phyloP scores from a whole-genome alignment of 257 asterid genomes.

The Mitragyna speciosa region DNA sequence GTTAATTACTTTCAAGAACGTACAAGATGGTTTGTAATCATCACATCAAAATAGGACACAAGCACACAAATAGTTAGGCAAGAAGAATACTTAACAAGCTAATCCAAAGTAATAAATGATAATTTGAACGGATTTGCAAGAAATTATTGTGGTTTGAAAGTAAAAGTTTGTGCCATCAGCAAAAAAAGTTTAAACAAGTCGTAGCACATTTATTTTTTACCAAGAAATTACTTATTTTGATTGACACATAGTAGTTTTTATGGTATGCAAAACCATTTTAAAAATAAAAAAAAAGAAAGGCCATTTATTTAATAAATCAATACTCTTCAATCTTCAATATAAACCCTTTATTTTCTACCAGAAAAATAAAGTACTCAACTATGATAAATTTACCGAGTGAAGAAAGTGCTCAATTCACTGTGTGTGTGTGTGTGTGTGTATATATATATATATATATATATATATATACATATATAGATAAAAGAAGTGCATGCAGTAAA shows the following conservation, averaged over 20 bases:
- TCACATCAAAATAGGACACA: background rate
- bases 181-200: background rate
- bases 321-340: background rate
- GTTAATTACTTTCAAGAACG: background rate
- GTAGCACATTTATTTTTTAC: background rate
- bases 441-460: no score
- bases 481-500: background rate
- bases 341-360: background rate
- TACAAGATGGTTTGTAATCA: background rate
- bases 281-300: background rate
- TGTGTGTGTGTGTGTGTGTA: no score
- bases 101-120: background rate
- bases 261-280: no score
- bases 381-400: constrained; percentile 20
- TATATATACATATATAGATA: background rate
- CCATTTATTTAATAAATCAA: background rate
- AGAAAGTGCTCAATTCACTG: background rate
- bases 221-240: no score
- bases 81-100: background rate
- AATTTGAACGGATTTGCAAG: background rate
- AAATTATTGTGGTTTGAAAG: background rate
- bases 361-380: constrained; percentile 2
- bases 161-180: background rate
- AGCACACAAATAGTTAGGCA: background rate
- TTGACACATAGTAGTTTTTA: no score